Base-by-base conservation (phyloP, 495 filamentous ascomycete genomes). In the Penicillium arizonense region DNA sequence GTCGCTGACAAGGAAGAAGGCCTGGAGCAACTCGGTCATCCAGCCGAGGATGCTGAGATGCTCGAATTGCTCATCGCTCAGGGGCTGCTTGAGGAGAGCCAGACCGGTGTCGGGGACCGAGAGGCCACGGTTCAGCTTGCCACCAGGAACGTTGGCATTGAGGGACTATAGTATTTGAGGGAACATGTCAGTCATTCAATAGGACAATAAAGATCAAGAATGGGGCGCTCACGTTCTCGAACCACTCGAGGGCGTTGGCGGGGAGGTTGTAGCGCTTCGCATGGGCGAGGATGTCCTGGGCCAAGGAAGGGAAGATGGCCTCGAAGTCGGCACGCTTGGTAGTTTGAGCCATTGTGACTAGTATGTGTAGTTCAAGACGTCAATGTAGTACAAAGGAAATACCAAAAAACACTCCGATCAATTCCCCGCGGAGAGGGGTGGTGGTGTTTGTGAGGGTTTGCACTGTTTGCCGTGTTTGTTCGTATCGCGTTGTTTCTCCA, bases 51-150 rank as follows among this genome's bases (percentile, higher is more conserved):
- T 85, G 36, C 90, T 88, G 47, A 92, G 76, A 46, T 87, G 73
- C 77, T 91, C 90, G 77, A 90, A 92, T 70, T 96, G 88, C 50
- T 95, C 83, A 33, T 85, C 76, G 45, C 77, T 81, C 49, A 96
- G 82, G 49, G 86, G 77, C 50, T 84, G 77, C 64, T 82, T 75
- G 57, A 91, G 83, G 46, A 98, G 87, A 59, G 94, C 68, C 56
- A 87, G 84, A 48, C 84, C 82, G 43, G 91, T 93, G 77, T 98
- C 94, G 52, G 92, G 88, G 43, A 97, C 91, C 45, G 94, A 97
- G 84, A 98, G 94, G 72, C 95, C 94, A 58, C 94, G 90, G 77
- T 97, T 98, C 78, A 90, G 93, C 82, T 98, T 98, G 63, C 94
- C 94, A 62, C 95, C 95, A 43, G 92, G 74, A 13, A 88, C 82